Evolutionary conservation across 306 rosid species (phyloP).

Genomic region (Leucaena leucocephala): DNA sequence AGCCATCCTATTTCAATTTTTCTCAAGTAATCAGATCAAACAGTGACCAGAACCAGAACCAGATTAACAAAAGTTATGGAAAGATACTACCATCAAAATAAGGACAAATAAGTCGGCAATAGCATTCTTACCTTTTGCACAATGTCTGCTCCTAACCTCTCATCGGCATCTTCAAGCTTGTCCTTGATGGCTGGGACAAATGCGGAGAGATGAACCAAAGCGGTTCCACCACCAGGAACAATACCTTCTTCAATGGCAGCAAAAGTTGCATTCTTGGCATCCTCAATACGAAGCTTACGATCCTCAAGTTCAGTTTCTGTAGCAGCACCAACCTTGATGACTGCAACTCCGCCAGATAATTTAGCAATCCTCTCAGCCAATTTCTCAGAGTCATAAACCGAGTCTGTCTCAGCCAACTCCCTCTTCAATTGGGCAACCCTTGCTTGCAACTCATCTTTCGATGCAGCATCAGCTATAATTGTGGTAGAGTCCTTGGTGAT

Average conservation of each 20-base stretch:
- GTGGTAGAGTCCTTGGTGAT: conserved; percentile 91
- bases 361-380: conserved; percentile 97
- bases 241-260: conserved; percentile 99
- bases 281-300: conserved; percentile 95
- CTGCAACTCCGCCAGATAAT: conserved; percentile 97
- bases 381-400: conserved; percentile 84
- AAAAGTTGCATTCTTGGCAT: conserved; percentile 99
- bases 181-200: conserved; percentile 83
- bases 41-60: background rate
- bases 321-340: conserved; percentile 98
- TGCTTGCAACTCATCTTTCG: conserved; percentile 96
- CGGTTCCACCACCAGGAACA: conserved; percentile 99
- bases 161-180: conserved; percentile 79
- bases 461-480: conserved; percentile 91
- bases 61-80: background rate
- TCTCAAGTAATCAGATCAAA: background rate
- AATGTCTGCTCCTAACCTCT: conserved; percentile 93
- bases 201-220: conserved; percentile 85
- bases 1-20: background rate
- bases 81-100: background rate
- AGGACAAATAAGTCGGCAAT: background rate
- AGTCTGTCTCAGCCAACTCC: conserved; percentile 85
- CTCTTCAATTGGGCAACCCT: conserved; percentile 85
- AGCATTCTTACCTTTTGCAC: conserved; percentile 71
- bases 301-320: conserved; percentile 99